phyloP scores from a whole-genome alignment of 1,284 basidiomycete species.

The Tylopilus sp. region DNA sequence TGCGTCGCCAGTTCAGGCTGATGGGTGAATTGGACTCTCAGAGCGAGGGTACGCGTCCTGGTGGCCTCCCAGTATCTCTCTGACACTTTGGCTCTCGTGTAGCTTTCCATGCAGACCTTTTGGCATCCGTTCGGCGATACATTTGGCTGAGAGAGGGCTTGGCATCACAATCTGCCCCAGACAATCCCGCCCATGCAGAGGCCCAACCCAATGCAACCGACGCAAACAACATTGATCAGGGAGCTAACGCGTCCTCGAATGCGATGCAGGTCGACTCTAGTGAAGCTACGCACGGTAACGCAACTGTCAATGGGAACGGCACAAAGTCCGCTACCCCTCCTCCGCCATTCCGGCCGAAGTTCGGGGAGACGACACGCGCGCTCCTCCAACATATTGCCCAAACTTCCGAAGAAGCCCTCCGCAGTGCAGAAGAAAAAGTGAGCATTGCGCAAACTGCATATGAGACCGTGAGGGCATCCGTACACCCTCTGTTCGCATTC shows the following conservation, averaged over 20 bases:
- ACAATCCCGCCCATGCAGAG: neutral
- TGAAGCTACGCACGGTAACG: neutral
- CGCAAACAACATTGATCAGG: neutral
- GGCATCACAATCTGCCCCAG: neutral
- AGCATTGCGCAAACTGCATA: conserved; percentile 65
- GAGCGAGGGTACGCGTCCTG: conserved; percentile 51
- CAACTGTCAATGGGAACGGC: neutral
- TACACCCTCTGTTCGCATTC: neutral
- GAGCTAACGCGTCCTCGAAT: neutral
- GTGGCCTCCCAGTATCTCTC: neutral
- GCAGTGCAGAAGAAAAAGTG: conserved; percentile 68
- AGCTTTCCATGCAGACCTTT: conserved; percentile 42
- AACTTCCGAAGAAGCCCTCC: conserved; percentile 56
- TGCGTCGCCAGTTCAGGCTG: conserved; percentile 77
- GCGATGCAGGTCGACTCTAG: conserved; percentile 9
- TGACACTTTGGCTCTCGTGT: conserved; percentile 7
- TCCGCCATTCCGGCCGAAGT: conserved; percentile 6
- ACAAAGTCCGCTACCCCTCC: neutral
- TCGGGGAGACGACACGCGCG: conserved; percentile 40
- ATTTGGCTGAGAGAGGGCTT: conserved; percentile 36
- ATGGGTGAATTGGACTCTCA: conserved; percentile 83
- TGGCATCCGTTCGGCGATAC: conserved; percentile 44
- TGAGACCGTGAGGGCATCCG: conserved; percentile 51
- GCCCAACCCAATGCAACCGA: neutral
- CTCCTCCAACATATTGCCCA: conserved; percentile 56